Conservation (phyloP, 495 filamentous ascomycete genomes). For the Hyaloscypha finlandica region DNA sequence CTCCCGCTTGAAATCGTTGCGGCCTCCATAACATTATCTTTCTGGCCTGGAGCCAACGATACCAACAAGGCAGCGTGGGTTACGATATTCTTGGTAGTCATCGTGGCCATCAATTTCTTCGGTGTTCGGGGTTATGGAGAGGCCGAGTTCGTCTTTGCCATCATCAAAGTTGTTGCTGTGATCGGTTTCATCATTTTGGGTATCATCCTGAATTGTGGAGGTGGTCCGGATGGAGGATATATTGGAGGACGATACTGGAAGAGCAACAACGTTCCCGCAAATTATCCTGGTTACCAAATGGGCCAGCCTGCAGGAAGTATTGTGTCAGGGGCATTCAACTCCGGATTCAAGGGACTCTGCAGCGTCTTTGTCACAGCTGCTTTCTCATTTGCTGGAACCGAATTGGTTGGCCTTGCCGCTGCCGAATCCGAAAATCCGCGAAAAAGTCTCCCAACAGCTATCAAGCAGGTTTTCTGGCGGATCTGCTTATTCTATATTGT, state of each 20-base stretch:
- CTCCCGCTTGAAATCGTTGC: constrained; percentile 90
- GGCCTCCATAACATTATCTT: constrained; percentile 83
- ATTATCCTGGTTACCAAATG: constrained; percentile 21
- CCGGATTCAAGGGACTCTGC: constrained; percentile 94
- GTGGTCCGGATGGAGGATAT: constrained; percentile 69
- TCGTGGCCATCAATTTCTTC: constrained; percentile 82
- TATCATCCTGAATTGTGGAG: constrained; percentile 78
- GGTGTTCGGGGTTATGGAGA: constrained; percentile 89
- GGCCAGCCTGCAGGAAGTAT: constrained; percentile 18
- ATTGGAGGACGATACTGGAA: constrained; percentile 82
- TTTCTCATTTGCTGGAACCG: constrained; percentile 90
- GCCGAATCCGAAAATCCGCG: constrained; percentile 89
- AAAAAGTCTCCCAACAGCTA: constrained; percentile 81
- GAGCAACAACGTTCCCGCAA: constrained; percentile 54
- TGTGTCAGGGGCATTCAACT: constrained; percentile 80
- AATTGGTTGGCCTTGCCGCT: constrained; percentile 86
- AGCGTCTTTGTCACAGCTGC: constrained; percentile 91
- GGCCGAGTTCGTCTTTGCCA: constrained; percentile 59
- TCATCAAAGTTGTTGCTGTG: constrained; percentile 50
- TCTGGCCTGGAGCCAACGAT: constrained; percentile 68
- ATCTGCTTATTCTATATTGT: constrained; percentile 86
- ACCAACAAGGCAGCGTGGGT: constrained; percentile 78
- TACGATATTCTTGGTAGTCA: constrained; percentile 75
- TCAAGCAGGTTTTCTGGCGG: constrained; percentile 95
- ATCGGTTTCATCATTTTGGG: constrained; percentile 78